These are phyloP conservation scores for Mycena vulgaris DNA, from an alignment of 768 basidiomycete genomes.

Conservation along the genomic window DNA sequence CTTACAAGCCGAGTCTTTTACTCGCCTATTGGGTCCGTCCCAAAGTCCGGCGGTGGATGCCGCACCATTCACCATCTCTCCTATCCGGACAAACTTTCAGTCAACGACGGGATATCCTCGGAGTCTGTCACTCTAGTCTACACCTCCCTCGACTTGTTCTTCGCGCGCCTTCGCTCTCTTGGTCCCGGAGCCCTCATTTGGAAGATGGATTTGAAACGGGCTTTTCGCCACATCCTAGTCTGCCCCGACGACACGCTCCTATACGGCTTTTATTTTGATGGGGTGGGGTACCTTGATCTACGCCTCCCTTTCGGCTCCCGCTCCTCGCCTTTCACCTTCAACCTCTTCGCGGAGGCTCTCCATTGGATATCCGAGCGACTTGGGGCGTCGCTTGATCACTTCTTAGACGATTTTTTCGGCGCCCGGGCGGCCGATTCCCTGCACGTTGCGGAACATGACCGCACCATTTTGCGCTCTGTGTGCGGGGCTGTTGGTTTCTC, in stretches of 20 bases:
- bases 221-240: constrained; percentile 10
- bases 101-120: constrained; percentile 13
- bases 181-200: constrained; percentile 6
- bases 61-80: constrained; percentile 13
- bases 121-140: neutral
- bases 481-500: neutral
- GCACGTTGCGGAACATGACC: neutral
- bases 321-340: constrained; percentile 18
- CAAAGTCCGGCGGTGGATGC: constrained; percentile 4
- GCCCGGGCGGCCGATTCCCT: neutral
- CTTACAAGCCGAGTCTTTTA: constrained; percentile 8
- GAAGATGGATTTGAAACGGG: constrained; percentile 14
- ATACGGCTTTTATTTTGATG: constrained; percentile 10
- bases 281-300: constrained; percentile 3
- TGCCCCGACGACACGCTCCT: constrained; percentile 2
- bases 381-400: neutral
- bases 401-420: constrained; percentile 13
- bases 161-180: neutral
- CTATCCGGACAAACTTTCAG: neutral
- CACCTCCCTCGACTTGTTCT: constrained; percentile 14
- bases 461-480: neutral
- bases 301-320: constrained; percentile 5
- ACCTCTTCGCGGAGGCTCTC: constrained; percentile 9
- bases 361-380: constrained; percentile 15
- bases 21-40: constrained; percentile 8